Conservation (phyloP, 2,329 filamentous ascomycete genomes). For the Beauveria sp. region DNA sequence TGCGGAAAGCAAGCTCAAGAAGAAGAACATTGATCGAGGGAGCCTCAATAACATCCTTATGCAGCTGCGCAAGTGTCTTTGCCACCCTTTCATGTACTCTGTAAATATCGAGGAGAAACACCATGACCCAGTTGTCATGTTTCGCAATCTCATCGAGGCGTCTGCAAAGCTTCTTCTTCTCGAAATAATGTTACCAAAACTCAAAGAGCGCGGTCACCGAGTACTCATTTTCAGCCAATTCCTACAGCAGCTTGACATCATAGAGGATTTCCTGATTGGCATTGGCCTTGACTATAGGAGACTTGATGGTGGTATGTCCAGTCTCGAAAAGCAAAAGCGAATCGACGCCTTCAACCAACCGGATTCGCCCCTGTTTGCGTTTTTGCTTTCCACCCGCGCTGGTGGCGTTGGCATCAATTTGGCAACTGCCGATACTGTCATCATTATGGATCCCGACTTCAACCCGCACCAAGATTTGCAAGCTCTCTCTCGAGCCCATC, state of each 20-base stretch:
- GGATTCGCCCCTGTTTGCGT: conserved; percentile 76
- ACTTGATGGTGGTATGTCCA: conserved; percentile 76
- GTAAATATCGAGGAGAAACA: conserved; percentile 78
- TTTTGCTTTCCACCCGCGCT: conserved; percentile 86
- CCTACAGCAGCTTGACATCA: conserved; percentile 74
- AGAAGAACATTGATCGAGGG: conserved; percentile 58
- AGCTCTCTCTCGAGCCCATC: conserved; percentile 85
- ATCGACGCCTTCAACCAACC: conserved; percentile 92
- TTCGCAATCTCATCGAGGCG: conserved; percentile 82
- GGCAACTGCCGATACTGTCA: conserved; percentile 93
- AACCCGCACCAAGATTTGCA: conserved; percentile 98
- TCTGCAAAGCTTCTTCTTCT: conserved; percentile 83
- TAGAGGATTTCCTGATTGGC: conserved; percentile 84
- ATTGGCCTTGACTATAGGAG: conserved; percentile 68
- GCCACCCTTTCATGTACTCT: conserved; percentile 94
- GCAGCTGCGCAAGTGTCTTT: conserved; percentile 89
- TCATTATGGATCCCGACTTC: conserved; percentile 94
- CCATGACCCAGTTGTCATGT: conserved; percentile 51
- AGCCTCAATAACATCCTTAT: conserved; percentile 91
- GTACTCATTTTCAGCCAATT: conserved; percentile 97
- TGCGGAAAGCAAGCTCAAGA: conserved; percentile 56
- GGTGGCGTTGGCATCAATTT: conserved; percentile 97
- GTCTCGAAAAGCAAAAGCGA: conserved; percentile 83
- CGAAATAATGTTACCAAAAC: conserved; percentile 77
- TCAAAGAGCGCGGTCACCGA: conserved; percentile 77